Base-by-base conservation (phyloP, 2,329 filamentous ascomycete species). In the Dryadomyces quercus-mongolicae region DNA sequence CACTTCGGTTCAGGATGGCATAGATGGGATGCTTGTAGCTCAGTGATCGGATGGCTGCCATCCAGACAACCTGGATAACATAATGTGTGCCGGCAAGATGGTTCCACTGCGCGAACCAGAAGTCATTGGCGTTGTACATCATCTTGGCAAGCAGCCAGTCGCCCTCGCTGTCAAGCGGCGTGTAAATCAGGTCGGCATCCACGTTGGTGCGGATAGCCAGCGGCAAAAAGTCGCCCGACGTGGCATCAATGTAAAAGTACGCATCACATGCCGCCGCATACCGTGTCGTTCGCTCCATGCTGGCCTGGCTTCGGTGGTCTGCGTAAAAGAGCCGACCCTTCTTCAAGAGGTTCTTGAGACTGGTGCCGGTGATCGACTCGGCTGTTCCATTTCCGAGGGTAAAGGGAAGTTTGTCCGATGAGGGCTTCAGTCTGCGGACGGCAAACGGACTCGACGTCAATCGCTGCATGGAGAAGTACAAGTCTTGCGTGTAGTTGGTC, bases 131-230 rank as follows among this genome's bases (percentile, higher is more conserved):
- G 51, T 75, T 74, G 60, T 73, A 74, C 59, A 73, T 66, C 46
- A 75, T 70, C 63, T 77, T 77, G 6, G 74, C 75, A 5, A 77
- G 61, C 6, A 74, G 61, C 74, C 74, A 77, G 61, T 78, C 74
- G n/a, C 68, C 66, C 3, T 60, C 22, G 0, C 57, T 52, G 55
- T 77, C 74, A 1, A 66, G 59, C 2, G 74, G 73, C 2, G 74
- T 77, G 61, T 77, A 77, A 6, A 70, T 64, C 40, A 74, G 60
- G 55, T 70, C 64, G 1, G 60, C 62, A 16, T 68, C 68, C 15
- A 65, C 63, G 55, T 74, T 74, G n/a, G 72, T 71, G 56, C 70
- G 68, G 57, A 77, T 74, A 2, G 73, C 73, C 21, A 77, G 63
- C 3, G 74, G 74, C 6, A 77, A 61, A 56, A 76, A 74, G 43